Evolutionary conservation across 768 basidiomycete genomes (phyloP).

Genomic region (Lentinula lateritia): DNA sequence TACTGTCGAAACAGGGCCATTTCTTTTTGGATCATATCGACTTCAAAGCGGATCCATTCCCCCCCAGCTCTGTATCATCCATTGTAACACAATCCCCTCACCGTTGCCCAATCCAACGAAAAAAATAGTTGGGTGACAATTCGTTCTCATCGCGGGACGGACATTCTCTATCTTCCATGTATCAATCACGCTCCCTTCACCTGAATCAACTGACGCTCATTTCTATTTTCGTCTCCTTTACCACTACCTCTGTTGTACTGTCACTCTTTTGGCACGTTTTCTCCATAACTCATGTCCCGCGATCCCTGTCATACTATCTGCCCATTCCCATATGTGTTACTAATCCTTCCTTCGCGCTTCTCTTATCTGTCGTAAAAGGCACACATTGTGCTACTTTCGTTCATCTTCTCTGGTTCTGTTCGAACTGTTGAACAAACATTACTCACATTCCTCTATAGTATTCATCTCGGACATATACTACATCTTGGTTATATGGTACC

Average conservation of each 20-base stretch:
- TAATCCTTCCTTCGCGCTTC: neutral
- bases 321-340: neutral
- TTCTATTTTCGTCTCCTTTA: neutral
- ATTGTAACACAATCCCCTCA: neutral
- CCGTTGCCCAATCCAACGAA: neutral
- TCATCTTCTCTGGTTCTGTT: neutral
- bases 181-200: neutral
- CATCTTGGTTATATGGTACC: neutral
- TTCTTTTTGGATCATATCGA: neutral
- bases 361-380: neutral
- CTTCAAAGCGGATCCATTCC: neutral
- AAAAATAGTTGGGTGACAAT: neutral
- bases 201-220: neutral
- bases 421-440: neutral
- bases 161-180: neutral
- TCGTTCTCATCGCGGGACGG: neutral
- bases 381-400: neutral
- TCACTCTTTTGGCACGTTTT: neutral
- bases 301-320: neutral
- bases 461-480: neutral
- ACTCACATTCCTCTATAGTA: neutral
- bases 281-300: neutral
- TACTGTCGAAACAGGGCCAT: neutral
- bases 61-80: neutral
- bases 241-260: neutral